Base-by-base conservation (phyloP, 2,329 filamentous ascomycete genomes). In the Trichophyton equinum region DNA sequence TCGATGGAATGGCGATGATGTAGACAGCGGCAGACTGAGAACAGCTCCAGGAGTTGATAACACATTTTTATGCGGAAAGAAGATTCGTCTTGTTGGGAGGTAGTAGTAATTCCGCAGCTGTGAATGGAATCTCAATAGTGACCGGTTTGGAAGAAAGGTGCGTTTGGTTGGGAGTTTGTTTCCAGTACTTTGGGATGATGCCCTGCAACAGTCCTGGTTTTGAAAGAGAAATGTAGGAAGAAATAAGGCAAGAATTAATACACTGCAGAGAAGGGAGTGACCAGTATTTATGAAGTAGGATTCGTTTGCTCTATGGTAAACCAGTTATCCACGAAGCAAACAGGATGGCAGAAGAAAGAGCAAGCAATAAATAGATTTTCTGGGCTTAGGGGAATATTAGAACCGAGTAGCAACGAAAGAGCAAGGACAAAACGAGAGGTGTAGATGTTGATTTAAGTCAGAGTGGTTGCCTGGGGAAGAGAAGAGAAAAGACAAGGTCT, bases 1-100 rank as follows among this genome's bases (percentile, higher is more conserved):
- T 96, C 91, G 68, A 96, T 81, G 56, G 88, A 85, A 73, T 96
- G 91, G 70, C 86, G 82, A 78, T 92, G 89, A 79, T 96, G 95
- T 67, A 92, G 81, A 76, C 91, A 96, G 65, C 85, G 83, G 80
- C 91, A 96, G 61, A 87, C 88, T 60, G 90, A 85, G 78, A 91
- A 96, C 62, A 89, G 81, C 74, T 96, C 91, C 68, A 92, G 79
- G 64, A 96, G 76, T 76, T 91, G 88, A 70, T 89, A 91, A 71
- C 91, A 96, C 91, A 96, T 95, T 33, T 36, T 55, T 20, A 64
- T 44, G 40, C 40, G 40, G 66, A 79, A 72, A 69, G 7, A 58
- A 18, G 27, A 1, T 33, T 36, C 25, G 49, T 36, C 5, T 33
- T 6, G n/a, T n/a, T 9, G 33, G 22, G 44, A 18, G 40, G 13